These are phyloP conservation scores for Sporormia fimetaria DNA, from an alignment of 495 filamentous ascomycete genomes.

Conservation along the genomic window DNA sequence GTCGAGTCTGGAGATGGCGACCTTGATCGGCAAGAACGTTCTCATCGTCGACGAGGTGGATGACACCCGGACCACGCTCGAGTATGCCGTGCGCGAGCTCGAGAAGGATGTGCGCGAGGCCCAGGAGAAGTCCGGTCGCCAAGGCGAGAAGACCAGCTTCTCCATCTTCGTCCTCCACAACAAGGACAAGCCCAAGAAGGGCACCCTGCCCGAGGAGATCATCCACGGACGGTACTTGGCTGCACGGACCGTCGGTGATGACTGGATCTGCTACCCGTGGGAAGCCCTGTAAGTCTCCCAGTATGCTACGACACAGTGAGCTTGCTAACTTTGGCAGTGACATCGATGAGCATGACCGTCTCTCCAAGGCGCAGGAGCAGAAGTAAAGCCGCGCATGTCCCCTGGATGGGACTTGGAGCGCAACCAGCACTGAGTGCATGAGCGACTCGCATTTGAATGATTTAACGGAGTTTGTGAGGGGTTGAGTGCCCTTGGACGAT, in stretches of 20 bases:
- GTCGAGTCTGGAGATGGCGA: conserved; percentile 74
- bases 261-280: conserved; percentile 99
- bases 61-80: conserved; percentile 90
- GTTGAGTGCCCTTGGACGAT: too few relatives aligned
- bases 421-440: too few relatives aligned
- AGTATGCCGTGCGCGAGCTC: conserved; percentile 92
- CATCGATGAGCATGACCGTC: conserved; percentile 81
- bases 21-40: conserved; percentile 91
- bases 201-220: conserved; percentile 69
- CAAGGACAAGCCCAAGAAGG: conserved; percentile 94
- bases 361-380: conserved; percentile 39
- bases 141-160: conserved; percentile 66
- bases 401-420: too few relatives aligned
- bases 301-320: conserved; percentile 20
- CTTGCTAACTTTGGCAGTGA: conserved; percentile 41
- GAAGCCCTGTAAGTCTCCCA: conserved; percentile 59
- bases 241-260: conserved; percentile 74
- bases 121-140: conserved; percentile 54
- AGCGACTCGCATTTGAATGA: too few relatives aligned
- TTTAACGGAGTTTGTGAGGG: too few relatives aligned
- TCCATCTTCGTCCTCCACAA: conserved; percentile 92
- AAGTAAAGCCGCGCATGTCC: too few relatives aligned
- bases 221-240: conserved; percentile 70
- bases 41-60: conserved; percentile 99
- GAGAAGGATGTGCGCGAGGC: conserved; percentile 90